Base-by-base conservation (phyloP, 1,139 yeast genomes). In the Candida sojae region DNA sequence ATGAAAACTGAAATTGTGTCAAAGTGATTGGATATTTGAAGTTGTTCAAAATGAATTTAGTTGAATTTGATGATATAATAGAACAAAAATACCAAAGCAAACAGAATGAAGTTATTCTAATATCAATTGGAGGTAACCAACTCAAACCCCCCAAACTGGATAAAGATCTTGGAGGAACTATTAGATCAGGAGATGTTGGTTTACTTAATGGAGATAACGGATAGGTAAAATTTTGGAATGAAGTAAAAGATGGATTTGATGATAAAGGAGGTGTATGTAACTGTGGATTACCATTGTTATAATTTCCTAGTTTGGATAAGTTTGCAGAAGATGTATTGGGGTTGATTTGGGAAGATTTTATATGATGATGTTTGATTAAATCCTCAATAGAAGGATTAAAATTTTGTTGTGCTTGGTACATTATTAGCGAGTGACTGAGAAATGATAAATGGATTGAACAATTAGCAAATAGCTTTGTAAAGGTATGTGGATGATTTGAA, bases 21-120 rank as follows among this genome's bases (percentile, higher is more conserved):
- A 92, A 76, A 0, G 96, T 86, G 8, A 90, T 83, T 1, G 98
- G 97, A 62, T 85, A 87, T 42, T 80, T 80, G 64, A 85, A 89
- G 43, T 75, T 74, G 52, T 75, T 80, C 51, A 92, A 70, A 46
- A 92, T 88, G 46, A 84, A 70, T 63, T 92, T 92, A 48, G 95
- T 84, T 41, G 93, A 75, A 57, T 90, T 89, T 57, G 86, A 86
- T 6, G 96, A 87, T 13, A 91, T 66, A 11, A 95, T 91, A 36
- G 95, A 86, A n/a, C 86, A 73, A 32, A 82, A 61, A 66, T 92
- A 92, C 98, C 98, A 92, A 33, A 79, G 60, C 7, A 78, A 59
- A 63, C 97, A 92, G 35, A 87, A 55, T 37, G 67, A 47, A 12
- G 65, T 57, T 28, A 73, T 62, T 46, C 64, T 64, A 49, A 62